A percentile compares a stretch with the other conserved stretches of the same genome.
phyloP scores from a whole-genome alignment of 225 moss, liverwort and hornwort genomes.

The Sphagnum contortum region DNA sequence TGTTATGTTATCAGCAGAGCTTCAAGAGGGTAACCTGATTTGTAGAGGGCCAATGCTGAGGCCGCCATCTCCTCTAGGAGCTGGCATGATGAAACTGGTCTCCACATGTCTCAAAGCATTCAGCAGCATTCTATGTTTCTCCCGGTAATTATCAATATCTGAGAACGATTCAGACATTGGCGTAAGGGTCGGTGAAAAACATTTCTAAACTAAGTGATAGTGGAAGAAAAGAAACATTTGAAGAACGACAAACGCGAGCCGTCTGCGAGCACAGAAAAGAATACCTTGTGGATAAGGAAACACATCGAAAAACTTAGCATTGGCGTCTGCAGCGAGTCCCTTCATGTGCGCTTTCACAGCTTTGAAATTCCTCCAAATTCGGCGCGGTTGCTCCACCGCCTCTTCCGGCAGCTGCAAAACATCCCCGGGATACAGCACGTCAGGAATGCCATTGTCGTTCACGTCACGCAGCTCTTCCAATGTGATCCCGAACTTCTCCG shows the following conservation, averaged over 20 bases:
- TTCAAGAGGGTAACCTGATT: conserved; percentile 41
- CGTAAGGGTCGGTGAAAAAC: background rate
- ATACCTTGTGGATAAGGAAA: conserved; percentile 72
- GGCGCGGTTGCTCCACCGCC: conserved; percentile 52
- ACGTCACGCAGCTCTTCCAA: conserved; percentile 52
- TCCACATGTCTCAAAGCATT: conserved; percentile 84
- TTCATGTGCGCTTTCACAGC: conserved; percentile 19
- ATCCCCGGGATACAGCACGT: conserved; percentile 66
- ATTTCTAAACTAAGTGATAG: background rate
- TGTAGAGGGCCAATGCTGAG: conserved; percentile 85
- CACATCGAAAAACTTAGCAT: conserved; percentile 72
- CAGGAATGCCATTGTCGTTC: conserved; percentile 44
- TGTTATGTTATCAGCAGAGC: too few relatives aligned
- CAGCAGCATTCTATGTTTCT: conserved; percentile 57
- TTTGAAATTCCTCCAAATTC: conserved; percentile 42
- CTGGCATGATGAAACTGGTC: conserved; percentile 85
- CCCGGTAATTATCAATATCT: conserved; percentile 74
- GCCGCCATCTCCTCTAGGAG: conserved; percentile 73
- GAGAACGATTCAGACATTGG: conserved; percentile 6
- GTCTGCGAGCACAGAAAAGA: too few relatives aligned
- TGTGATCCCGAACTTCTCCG: conserved; percentile 69
- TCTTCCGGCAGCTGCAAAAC: conserved; percentile 64
- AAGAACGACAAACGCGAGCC: background rate
- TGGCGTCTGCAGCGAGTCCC: conserved; percentile 17
- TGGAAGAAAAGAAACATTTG: background rate